Evolutionary conservation across 73 alveolate genomes (phyloP).

Genomic region (Paramecium tetraurelia): DNA sequence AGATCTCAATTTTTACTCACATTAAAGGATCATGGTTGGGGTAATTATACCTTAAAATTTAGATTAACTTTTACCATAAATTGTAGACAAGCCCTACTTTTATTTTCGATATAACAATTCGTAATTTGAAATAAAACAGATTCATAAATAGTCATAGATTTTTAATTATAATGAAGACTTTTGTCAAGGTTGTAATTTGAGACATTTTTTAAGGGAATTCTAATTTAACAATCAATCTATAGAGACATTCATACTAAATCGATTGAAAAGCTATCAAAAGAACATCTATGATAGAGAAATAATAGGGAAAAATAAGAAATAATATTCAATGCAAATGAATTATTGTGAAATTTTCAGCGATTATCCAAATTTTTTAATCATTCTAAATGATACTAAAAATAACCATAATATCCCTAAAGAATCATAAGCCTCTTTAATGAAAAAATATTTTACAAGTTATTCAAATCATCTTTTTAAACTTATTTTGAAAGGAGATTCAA

Average conservation of each 20-base stretch:
- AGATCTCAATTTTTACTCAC: neutral
- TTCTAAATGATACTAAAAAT: neutral
- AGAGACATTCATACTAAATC: neutral
- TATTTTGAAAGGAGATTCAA: neutral
- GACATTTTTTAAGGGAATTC: neutral
- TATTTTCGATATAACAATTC: neutral
- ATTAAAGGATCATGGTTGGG: neutral
- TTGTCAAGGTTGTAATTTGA: neutral
- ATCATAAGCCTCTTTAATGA: neutral
- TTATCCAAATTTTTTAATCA: neutral
- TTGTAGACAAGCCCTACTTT: neutral
- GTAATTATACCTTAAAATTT: neutral
- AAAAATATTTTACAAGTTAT: neutral
- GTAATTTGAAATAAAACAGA: neutral
- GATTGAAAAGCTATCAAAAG: neutral
- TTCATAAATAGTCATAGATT: neutral
- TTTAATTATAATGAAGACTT: neutral
- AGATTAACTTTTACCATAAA: neutral
- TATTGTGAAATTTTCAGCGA: neutral
- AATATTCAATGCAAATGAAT: neutral
- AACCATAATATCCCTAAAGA: neutral
- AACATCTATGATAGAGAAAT: neutral
- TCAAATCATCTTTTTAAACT: neutral
- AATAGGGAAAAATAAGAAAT: neutral
- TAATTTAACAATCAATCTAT: neutral